Evolutionary conservation across 257 asterid genomes (phyloP).

Genomic region (Plectranthus barbatus): DNA sequence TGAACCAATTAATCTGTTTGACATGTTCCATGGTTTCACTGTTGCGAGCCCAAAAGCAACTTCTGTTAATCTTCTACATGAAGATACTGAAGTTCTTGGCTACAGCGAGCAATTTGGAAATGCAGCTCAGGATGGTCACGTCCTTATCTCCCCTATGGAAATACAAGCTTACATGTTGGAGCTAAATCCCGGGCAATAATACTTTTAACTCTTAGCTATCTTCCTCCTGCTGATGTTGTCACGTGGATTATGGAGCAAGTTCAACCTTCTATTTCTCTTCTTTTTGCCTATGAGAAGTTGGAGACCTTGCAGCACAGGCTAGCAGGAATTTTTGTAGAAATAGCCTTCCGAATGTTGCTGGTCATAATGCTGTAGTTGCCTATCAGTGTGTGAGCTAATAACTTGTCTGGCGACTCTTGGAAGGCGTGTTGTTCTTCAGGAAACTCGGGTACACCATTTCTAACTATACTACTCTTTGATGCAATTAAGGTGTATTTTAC

Average conservation of each 20-base stretch:
- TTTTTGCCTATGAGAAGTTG: too few species aligned
- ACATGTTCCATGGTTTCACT: constrained; percentile 63
- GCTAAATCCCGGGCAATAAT: constrained; percentile 40
- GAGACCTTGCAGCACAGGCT: background rate
- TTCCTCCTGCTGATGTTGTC: too few species aligned
- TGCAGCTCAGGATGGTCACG: constrained; percentile 79
- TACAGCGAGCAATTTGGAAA: constrained; percentile 58
- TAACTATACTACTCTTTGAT: too few species aligned
- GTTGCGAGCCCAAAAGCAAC: constrained; percentile 59
- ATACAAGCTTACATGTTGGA: constrained; percentile 87
- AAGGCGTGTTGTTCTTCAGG: too few species aligned
- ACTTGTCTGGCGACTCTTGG: too few species aligned
- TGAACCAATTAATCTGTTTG: constrained; percentile 60
- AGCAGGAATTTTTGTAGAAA: constrained; percentile 16
- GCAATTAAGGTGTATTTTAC: too few species aligned
- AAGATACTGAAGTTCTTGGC: constrained; percentile 68
- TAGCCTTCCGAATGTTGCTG: too few species aligned
- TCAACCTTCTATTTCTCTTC: background rate
- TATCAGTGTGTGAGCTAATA: too few species aligned
- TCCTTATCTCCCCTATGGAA: constrained; percentile 89
- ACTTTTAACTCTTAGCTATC: background rate
- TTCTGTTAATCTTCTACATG: constrained; percentile 75
- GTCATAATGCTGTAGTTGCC: too few species aligned
- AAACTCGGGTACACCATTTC: too few species aligned
- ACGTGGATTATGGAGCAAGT: too few species aligned